Evolutionary conservation across 495 filamentous ascomycete species (phyloP), one percentile per base, ranked within the genome.

Genomic region (Cairneyella variabilis): DNA sequence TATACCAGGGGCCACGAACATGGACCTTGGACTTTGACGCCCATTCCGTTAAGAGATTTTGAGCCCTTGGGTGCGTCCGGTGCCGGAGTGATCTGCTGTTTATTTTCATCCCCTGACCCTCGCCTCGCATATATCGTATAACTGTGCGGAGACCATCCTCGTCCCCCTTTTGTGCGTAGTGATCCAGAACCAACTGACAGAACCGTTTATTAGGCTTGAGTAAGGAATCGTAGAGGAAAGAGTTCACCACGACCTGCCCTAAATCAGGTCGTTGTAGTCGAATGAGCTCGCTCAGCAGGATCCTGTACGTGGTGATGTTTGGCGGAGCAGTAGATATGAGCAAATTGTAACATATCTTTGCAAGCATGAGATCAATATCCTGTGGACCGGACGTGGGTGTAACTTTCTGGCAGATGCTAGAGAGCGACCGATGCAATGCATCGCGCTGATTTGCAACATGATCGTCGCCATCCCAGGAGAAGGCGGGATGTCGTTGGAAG

Each of bases 261-360:
- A 89, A 66, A 20, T 71, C 63, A 55, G 74, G 64, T 30, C 74
- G 70, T 41, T 72, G 65, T 12, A 82, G 64, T 25, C 69, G 66
- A 32, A 75, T 75, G 39, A 91, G 79, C 23, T 73, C 71, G 12
- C 70, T 58, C 16, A 91, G 76, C 21, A 91, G 70, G 26, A 74
- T 69, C 58, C 89, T 89, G 69, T 83, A 90, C 10, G 83, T 90
- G 27, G 76, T 61, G 14, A 84, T 71, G 46, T 74, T 75, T 2
- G 86, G 85, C 4, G 83, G 76, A 3, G 76, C 65, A 3, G 67
- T 54, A 3, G 74, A 79, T 3, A 77, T 66, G 11, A 89, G 71
- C 2, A 91, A 65, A 64, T 86, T 84, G 60, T 83, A 83, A 65
- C 82, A 87, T 22, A 91, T 76, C 58, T 80, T 83, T 2, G 72